Percentiles rank a stretch among this genome's conserved stretches.
Conservation (phyloP, 2,329 filamentous ascomycete species). For the Neopestalotiopsis sp. region DNA sequence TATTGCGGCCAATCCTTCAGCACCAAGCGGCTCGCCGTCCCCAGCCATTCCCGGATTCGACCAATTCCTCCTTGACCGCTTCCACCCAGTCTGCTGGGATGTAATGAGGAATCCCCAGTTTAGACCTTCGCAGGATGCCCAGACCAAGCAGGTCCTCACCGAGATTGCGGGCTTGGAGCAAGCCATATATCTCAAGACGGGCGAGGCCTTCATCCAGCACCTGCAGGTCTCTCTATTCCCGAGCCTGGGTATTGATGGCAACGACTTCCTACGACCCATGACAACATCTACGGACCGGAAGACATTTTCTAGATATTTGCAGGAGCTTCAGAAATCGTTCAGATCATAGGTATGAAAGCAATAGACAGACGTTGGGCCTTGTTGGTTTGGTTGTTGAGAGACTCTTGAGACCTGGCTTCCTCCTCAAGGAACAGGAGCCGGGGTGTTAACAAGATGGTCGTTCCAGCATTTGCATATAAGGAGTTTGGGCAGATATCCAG, state of each 20-base stretch:
- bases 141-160: constrained; percentile 84
- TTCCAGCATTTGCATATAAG: constrained; percentile 16
- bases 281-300: constrained; percentile 66
- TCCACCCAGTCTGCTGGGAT: constrained; percentile 90
- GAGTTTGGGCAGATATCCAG: constrained; percentile 14
- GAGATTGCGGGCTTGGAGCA: constrained; percentile 90
- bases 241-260: constrained; percentile 66
- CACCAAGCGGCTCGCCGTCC: constrained; percentile 55
- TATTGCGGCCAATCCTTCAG: constrained; percentile 56
- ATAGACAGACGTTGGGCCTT: background rate
- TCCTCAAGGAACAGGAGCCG: background rate
- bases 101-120: constrained; percentile 81
- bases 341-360: constrained; percentile 13
- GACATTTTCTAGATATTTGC: constrained; percentile 68
- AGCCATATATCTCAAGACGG: constrained; percentile 88
- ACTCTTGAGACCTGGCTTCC: background rate
- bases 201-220: constrained; percentile 77
- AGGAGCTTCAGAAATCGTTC: constrained; percentile 45
- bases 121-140: constrained; percentile 80
- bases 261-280: constrained; percentile 63
- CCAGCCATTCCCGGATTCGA: constrained; percentile 86
- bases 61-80: constrained; percentile 84
- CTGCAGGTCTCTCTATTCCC: constrained; percentile 69
- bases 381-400: background rate
- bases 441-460: background rate